phyloP scores from a whole-genome alignment of 1,139 yeast species.

The Dujonia santamariae region DNA sequence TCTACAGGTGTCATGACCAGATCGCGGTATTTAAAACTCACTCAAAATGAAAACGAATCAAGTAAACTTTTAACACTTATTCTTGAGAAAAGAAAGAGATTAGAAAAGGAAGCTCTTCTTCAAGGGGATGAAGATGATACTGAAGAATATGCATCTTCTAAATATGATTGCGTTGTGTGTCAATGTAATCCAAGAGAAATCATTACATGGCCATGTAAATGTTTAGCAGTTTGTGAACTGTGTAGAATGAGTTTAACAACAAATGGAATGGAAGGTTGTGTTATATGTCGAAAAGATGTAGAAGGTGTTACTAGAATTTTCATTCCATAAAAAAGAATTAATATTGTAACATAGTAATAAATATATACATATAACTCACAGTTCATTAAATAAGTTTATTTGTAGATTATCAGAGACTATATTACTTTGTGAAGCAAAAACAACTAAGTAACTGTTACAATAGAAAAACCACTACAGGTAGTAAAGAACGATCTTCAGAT shows the following conservation, averaged over 20 bases:
- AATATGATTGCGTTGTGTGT: constrained; percentile 73
- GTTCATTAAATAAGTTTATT: too few relatives aligned
- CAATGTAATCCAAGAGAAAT: constrained; percentile 72
- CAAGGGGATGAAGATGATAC: constrained; percentile 1
- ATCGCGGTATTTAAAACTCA: constrained; percentile 28
- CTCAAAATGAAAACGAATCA: constrained; percentile 12
- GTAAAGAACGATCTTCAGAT: too few relatives aligned
- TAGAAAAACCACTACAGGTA: too few relatives aligned
- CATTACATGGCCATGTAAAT: constrained; percentile 90
- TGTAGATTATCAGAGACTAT: too few relatives aligned
- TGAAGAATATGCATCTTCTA: constrained; percentile 1
- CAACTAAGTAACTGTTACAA: too few relatives aligned
- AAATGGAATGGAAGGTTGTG: constrained; percentile 76
- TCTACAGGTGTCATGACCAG: constrained; percentile 36
- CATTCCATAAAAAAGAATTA: constrained; percentile 39
- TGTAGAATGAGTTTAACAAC: constrained; percentile 77
- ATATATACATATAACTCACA: too few relatives aligned
- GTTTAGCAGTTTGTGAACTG: constrained; percentile 82
- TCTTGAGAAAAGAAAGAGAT: constrained; percentile 14
- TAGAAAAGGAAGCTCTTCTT: constrained; percentile 3
- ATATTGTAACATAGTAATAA: background rate
- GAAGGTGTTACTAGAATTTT: constrained; percentile 52
- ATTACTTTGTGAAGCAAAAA: too few relatives aligned
- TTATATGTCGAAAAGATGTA: constrained; percentile 77
- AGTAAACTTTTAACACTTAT: constrained; percentile 21